A percentile compares a stretch with the other conserved stretches of the same genome.
phyloP scores from a whole-genome alignment of 106 monocot species.

The Alisma plantagoaquatica region DNA sequence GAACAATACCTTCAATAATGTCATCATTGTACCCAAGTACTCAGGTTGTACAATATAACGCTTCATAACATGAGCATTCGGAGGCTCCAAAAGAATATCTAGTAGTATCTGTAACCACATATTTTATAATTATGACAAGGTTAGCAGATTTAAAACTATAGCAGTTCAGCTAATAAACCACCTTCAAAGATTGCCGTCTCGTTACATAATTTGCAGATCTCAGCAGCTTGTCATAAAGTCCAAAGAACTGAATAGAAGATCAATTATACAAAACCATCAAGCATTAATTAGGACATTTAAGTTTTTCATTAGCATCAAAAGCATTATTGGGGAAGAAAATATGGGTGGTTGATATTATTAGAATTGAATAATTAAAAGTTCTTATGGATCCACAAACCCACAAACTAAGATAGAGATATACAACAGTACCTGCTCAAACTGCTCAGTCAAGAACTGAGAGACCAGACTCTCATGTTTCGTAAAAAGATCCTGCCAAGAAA shows the following conservation, averaged over 20 bases:
- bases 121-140: not conserved
- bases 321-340: too few relatives aligned
- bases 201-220: conserved; percentile 88
- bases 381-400: too few relatives aligned
- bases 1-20: conserved; percentile 74
- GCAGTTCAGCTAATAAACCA: conserved; percentile 12
- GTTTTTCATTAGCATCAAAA: too few relatives aligned
- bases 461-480: conserved; percentile 86
- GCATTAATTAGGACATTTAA: too few relatives aligned
- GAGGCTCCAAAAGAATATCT: conserved; percentile 90
- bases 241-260: conserved; percentile 93
- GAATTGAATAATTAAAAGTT: too few relatives aligned
- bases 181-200: conserved; percentile 96
- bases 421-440: conserved; percentile 95
- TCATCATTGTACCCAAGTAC: conserved; percentile 63
- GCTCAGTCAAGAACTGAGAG: conserved; percentile 58
- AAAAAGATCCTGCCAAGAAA: conserved; percentile 76
- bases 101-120: conserved; percentile 60
- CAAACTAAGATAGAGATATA: too few relatives aligned
- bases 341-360: too few relatives aligned
- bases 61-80: conserved; percentile 90
- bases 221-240: conserved; percentile 64
- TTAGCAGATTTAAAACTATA: not conserved
- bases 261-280: too few relatives aligned
- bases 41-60: conserved; percentile 76